Conservation (phyloP, 495 filamentous ascomycete genomes). For the Xylaria flabelliformis region DNA sequence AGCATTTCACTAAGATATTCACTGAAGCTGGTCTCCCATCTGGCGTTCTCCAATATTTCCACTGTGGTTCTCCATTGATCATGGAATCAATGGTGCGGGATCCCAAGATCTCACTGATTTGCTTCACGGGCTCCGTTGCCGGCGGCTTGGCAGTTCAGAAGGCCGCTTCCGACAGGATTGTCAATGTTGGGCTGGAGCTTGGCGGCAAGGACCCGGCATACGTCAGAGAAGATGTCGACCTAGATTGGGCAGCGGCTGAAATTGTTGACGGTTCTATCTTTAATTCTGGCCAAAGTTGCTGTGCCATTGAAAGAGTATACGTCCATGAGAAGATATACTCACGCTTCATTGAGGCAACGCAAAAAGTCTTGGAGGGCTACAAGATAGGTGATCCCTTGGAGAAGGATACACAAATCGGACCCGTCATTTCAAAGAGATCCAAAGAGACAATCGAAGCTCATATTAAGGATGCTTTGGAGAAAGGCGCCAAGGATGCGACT, state of each 20-base stretch:
- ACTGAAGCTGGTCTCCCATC: slow-evolving; percentile 75
- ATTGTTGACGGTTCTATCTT: slow-evolving; percentile 94
- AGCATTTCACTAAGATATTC: slow-evolving; percentile 80
- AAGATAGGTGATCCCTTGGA: slow-evolving; percentile 87
- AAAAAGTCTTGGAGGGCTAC: slow-evolving; percentile 84
- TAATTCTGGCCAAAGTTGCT: slow-evolving; percentile 97
- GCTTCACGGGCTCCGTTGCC: slow-evolving; percentile 92
- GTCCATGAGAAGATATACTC: slow-evolving; percentile 86
- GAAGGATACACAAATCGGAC: slow-evolving; percentile 80
- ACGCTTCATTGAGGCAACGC: slow-evolving; percentile 74
- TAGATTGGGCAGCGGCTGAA: slow-evolving; percentile 88
- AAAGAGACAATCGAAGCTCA: slow-evolving; percentile 79
- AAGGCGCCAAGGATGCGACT: slow-evolving; percentile 84
- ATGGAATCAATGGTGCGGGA: slow-evolving; percentile 77
- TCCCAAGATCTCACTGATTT: slow-evolving; percentile 75
- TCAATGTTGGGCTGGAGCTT: slow-evolving; percentile 85
- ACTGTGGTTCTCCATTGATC: slow-evolving; percentile 73
- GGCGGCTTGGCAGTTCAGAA: slow-evolving; percentile 85
- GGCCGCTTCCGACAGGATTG: slow-evolving; percentile 77
- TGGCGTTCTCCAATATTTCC: slow-evolving; percentile 87
- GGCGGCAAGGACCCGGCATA: slow-evolving; percentile 95
- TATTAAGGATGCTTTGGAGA: slow-evolving; percentile 80
- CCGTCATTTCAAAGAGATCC: slow-evolving; percentile 81
- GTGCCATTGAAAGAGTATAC: slow-evolving; percentile 89
- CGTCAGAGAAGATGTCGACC: slow-evolving; percentile 81